These are phyloP conservation scores for Schizophyllum commune DNA, from an alignment of 1,284 basidiomycete species.

Conservation along the genomic window DNA sequence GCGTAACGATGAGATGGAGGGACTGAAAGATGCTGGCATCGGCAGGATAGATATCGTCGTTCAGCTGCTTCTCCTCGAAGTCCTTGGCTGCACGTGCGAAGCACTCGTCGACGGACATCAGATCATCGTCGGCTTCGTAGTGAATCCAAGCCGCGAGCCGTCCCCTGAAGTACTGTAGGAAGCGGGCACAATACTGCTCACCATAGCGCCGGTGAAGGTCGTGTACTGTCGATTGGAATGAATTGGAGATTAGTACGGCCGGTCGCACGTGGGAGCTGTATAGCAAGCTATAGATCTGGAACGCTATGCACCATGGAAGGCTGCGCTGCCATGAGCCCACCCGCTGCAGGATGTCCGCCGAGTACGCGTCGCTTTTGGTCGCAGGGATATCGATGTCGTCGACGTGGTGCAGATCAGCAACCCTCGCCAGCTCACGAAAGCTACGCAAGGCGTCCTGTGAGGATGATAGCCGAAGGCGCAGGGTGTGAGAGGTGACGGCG, in stretches of 20 bases:
- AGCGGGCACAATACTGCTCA: conserved; percentile 18
- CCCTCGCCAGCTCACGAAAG: conserved; percentile 30
- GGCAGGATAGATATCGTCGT: conserved; percentile 25
- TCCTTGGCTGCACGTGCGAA: conserved; percentile 13
- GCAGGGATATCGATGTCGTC: conserved; percentile 28
- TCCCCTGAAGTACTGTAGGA: conserved; percentile 15
- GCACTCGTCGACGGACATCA: conserved; percentile 16
- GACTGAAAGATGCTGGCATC: conserved; percentile 31
- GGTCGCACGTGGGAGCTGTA: conserved; percentile 26
- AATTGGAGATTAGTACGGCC: conserved; percentile 12
- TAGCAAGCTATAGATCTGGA: conserved; percentile 46
- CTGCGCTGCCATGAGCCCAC: conserved; percentile 29
- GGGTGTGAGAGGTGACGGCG: conserved; percentile 38
- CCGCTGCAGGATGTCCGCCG: conserved; percentile 21
- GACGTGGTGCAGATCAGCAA: conserved; percentile 30
- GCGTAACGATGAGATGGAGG: conserved; percentile 50
- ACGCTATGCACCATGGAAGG: conserved; percentile 44
- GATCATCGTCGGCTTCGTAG: conserved; percentile 21
- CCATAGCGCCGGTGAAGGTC: conserved; percentile 24
- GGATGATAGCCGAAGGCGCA: conserved; percentile 38
- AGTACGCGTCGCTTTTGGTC: conserved; percentile 37
- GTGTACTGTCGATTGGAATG: neutral
- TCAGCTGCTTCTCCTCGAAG: conserved; percentile 14
- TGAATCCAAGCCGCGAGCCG: conserved; percentile 28
- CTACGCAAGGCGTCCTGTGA: conserved; percentile 20